Base-by-base conservation (phyloP, 2,329 filamentous ascomycete genomes). In the Acephala macrosclerotiorum region DNA sequence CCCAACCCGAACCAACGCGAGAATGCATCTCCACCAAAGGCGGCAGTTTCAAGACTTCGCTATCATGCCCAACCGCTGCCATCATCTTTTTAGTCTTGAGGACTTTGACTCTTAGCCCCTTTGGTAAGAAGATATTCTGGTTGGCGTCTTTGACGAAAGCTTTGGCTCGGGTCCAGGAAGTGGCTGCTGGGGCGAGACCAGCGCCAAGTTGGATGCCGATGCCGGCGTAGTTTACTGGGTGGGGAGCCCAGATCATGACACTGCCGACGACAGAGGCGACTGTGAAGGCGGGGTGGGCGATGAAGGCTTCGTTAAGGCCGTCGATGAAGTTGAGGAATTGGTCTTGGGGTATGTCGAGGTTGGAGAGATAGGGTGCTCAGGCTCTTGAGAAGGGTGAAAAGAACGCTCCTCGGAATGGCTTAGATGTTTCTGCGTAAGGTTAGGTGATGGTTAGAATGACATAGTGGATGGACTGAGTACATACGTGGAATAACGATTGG, bases 291-390 rank as follows among this genome's bases (percentile, higher is more conserved):
- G 63, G 61, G 7, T 42, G 35, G 7, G 64, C 38, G 51, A 63
- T 58, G 56, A 66, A 63, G 36, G 64, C 55, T n/a, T 60, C 57
- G 47, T 70, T 65, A 33, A 66, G 33, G 45, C 62, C 62, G 38
- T 68, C 62, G 60, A 65, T 45, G 64, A 66, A 68, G 35, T 22
- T 22, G 49, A 66, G 63, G 55, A 66, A 62, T 33, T 64, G 53
- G n/a, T 33, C 0, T 5, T n/a, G 40, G n/a, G 42, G 25, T 51
- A 68, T 66, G 26, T 53, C 18, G 36, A 26, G 22, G 14, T 35
- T 5, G 3, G 35, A 22, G 29, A 68, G 66, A 11, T 29, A 11
- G n/a, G 63, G 61, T 3, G 58, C 38, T 45, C 66, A 68, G 33
- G 64, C 61, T 16, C 60, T 51, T 22, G 35, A 35, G 58, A 68